Evolutionary conservation across 768 basidiomycete species (phyloP).

Genomic region (Russula emetica): DNA sequence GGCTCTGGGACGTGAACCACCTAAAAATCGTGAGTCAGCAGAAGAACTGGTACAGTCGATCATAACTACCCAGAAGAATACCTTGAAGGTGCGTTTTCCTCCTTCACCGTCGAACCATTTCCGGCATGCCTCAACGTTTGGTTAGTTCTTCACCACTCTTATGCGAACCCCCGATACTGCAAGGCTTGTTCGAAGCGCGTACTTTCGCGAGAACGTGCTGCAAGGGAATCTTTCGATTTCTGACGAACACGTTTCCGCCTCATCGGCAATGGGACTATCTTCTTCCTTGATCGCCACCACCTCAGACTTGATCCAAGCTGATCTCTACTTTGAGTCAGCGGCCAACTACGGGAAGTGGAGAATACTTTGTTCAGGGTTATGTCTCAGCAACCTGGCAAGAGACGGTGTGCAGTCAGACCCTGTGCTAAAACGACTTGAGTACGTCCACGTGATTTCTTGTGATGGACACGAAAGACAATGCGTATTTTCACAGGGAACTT

Average conservation of each 20-base stretch:
- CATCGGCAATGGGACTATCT: neutral
- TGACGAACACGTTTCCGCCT: neutral
- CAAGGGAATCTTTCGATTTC: conserved; percentile 7
- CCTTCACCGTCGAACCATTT: neutral
- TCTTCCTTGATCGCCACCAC: neutral
- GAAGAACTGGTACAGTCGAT: neutral
- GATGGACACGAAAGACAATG: neutral
- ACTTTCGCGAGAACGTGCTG: conserved; percentile 14
- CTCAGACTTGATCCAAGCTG: conserved; percentile 6
- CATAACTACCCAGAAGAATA: conserved; percentile 7
- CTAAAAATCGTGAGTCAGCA: neutral
- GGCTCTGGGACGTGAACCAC: conserved; percentile 3
- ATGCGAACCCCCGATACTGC: neutral
- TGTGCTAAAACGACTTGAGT: conserved; percentile 16
- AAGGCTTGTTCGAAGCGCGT: conserved; percentile 3
- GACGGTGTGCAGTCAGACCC: neutral
- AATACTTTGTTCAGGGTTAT: conserved; percentile 3
- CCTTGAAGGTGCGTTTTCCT: conserved; percentile 1
- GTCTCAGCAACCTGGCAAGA: conserved; percentile 3
- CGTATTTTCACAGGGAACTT: conserved; percentile 14
- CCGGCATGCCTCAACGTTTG: neutral
- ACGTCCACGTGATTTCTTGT: neutral
- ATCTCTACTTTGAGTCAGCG: conserved; percentile 18
- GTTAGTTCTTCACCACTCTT: conserved; percentile 2
- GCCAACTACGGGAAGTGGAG: conserved; percentile 14